Base-by-base conservation (phyloP, 768 basidiomycete genomes). In the Pulveroboletus ravenelii region DNA sequence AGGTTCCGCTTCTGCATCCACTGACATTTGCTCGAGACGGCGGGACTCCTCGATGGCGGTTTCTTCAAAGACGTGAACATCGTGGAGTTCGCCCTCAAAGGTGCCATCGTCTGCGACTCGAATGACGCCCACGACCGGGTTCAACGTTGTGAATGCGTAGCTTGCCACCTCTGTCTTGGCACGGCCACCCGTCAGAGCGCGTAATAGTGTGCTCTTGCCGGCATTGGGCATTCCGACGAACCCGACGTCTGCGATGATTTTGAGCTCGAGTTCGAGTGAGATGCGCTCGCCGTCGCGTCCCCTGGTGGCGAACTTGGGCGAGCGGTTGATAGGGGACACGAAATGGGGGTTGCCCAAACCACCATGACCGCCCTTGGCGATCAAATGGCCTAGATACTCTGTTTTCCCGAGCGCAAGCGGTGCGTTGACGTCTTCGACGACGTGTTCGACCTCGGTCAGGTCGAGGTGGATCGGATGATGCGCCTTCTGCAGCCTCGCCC, bases 201-300 rank as follows among this genome's bases (percentile, higher is more conserved):
- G 84, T 5, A 98, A 74, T 2, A 99, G 70, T 0, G 96, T 98
- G 68, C 91, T 94, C 72, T 91, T 89, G 27, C 86, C 95, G 0
- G 89, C 92, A 59, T 97, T 99, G 7, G 96, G 96, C 73, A 96
- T 84, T 0, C 96, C 96, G 2, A 99, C 93, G 17, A 99, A 74
- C 0, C 92, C 96, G n/a, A 98, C 76, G 65, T 99, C 95, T 3
- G 95, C 93, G 3, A 94, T 76, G 6, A 95, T 77, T 67, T 97
- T 97, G 53, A 99, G 85, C 66, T 96, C 95, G 13, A 99, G 75
- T 17, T 84, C 78, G n/a, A 98, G 77, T 1, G 87, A 85, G 54
- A 94, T 70, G 5, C 81, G 76, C 59, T 92, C 88, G 15, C 68
- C 92, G 5, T 79, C 78, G 8, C 78, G 75, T 0, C 90, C 93